These are phyloP conservation scores for Pythium plurisporium DNA, from an alignment of 352 stramenopile genomes.

Conservation along the genomic window DNA sequence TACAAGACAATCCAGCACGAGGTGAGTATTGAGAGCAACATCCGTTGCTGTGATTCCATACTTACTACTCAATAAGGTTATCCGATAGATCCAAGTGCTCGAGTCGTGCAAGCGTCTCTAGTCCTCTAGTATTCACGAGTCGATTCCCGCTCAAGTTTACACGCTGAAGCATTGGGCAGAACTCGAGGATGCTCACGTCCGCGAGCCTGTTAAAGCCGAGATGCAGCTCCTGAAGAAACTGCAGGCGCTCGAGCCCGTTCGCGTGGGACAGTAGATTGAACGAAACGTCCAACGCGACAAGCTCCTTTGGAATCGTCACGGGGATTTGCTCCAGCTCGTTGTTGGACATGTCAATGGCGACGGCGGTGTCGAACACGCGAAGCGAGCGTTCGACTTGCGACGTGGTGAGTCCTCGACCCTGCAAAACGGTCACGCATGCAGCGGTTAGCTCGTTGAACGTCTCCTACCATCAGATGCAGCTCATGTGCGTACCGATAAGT, in stretches of 20 bases:
- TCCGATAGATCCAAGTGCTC: conserved; percentile 66
- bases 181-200: conserved; percentile 62
- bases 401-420: conserved; percentile 54
- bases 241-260: conserved; percentile 52
- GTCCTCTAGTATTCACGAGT: conserved; percentile 50
- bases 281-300: conserved; percentile 60
- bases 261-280: conserved; percentile 56
- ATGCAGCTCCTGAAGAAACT: conserved; percentile 61
- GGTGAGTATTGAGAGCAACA: no score
- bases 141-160: conserved; percentile 73
- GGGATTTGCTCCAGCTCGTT: conserved; percentile 70
- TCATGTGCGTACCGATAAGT: conserved; percentile 49
- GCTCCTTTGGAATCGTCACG: conserved; percentile 32
- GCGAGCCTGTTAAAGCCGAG: conserved; percentile 61
- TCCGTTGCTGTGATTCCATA: not conserved
- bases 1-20: conserved; percentile 14
- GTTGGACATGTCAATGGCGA: conserved; percentile 67
- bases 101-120: conserved; percentile 61
- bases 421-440: not conserved
- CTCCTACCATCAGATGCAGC: not conserved
- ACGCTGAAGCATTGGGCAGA: conserved; percentile 48
- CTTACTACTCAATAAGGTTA: conserved; percentile 72
- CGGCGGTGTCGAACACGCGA: conserved; percentile 57
- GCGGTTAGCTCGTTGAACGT: not conserved
- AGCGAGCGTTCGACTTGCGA: conserved; percentile 57